Evolutionary conservation across 768 basidiomycete genomes (phyloP).

Genomic region (Roridomyces roridus): DNA sequence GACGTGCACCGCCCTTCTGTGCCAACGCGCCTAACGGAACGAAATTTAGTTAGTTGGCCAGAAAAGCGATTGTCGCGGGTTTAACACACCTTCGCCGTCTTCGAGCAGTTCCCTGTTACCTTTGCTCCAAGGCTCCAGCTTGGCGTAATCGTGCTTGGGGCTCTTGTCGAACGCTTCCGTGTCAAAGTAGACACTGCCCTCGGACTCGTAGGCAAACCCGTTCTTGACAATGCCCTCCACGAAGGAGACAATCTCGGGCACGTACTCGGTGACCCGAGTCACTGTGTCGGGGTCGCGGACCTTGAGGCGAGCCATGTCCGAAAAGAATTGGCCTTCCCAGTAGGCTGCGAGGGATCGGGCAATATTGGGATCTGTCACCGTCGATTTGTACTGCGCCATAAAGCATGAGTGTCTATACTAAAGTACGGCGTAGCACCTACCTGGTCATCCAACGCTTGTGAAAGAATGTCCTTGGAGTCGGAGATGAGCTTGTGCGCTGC

Average conservation of each 20-base stretch:
- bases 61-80: not conserved
- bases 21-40: conserved; percentile 59
- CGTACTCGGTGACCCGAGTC: conserved; percentile 96
- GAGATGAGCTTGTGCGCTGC: conserved; percentile 68
- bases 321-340: conserved; percentile 92
- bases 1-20: conserved; percentile 58
- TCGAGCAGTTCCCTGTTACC: conserved; percentile 89
- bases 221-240: conserved; percentile 86
- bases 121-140: conserved; percentile 95
- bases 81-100: conserved; percentile 83
- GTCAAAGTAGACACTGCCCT: conserved; percentile 93
- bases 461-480: conserved; percentile 78
- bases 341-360: conserved; percentile 81
- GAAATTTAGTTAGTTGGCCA: conserved; percentile 27
- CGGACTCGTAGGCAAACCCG: conserved; percentile 74
- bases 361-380: conserved; percentile 86
- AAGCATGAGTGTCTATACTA: conserved; percentile 9
- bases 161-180: conserved; percentile 81
- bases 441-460: conserved; percentile 74
- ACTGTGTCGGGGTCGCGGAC: conserved; percentile 89
- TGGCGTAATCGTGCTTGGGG: conserved; percentile 85
- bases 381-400: conserved; percentile 65
- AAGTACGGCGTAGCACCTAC: conserved; percentile 43
- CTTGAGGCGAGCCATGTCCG: conserved; percentile 88
- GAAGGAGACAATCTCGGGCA: conserved; percentile 92